A percentile compares a stretch with the other conserved stretches of the same genome.
phyloP scores from a whole-genome alignment of 2,329 filamentous ascomycete species.

The Penicillium griseofulvum region DNA sequence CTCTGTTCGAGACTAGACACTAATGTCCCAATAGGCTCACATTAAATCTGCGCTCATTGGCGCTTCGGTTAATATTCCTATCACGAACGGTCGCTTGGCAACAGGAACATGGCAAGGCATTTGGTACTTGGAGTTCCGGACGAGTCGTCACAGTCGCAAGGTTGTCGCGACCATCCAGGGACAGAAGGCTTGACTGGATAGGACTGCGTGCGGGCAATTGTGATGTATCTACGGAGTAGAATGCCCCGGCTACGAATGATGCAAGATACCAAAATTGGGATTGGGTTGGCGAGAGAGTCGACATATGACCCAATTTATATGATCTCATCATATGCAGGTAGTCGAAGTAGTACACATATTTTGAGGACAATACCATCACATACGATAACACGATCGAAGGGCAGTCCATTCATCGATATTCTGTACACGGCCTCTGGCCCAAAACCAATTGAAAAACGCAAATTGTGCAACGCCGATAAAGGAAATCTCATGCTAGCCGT shows the following conservation, averaged over 20 bases:
- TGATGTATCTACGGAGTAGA: slow-evolving; percentile 8
- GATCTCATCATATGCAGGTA: slow-evolving; percentile 3
- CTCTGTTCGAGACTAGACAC: neutral
- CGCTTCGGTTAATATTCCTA: slow-evolving; percentile 85
- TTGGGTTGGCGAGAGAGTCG: neutral
- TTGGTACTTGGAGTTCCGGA: slow-evolving; percentile 90
- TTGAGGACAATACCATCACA: slow-evolving; percentile 10
- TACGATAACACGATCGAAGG: slow-evolving; percentile 8
- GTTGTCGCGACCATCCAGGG: slow-evolving; percentile 94
- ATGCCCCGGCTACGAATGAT: neutral
- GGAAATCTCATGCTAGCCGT: slow-evolving; percentile 28
- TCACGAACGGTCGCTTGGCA: slow-evolving; percentile 75
- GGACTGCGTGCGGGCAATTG: slow-evolving; percentile 13
- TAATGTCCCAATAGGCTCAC: slow-evolving; percentile 60
- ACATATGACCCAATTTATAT: slow-evolving; percentile 4
- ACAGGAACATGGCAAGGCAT: slow-evolving; percentile 68
- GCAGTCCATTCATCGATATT: slow-evolving; percentile 36
- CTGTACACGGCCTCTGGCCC: slow-evolving; percentile 36
- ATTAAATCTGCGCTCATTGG: slow-evolving; percentile 89
- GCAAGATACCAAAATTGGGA: neutral
- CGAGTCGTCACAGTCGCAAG: slow-evolving; percentile 70
- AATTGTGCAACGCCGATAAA: slow-evolving; percentile 39
- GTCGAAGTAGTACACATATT: slow-evolving; percentile 7
- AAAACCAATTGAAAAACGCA: slow-evolving; percentile 27
- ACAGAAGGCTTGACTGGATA: slow-evolving; percentile 54